Evolutionary conservation across 177 flowering plant genomes (phyloP).

Genomic region (Vitis hybrid): DNA sequence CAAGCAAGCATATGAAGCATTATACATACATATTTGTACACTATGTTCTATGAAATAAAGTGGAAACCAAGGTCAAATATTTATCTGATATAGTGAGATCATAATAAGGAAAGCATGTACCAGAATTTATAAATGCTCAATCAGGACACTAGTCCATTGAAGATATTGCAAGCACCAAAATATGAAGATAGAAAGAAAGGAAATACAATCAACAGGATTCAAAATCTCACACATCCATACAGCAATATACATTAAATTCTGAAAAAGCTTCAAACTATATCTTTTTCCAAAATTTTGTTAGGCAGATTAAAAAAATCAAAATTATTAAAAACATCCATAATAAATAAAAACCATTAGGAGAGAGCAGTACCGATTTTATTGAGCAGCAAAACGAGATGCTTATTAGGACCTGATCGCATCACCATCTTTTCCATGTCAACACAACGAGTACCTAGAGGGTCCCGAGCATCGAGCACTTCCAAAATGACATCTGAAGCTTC

Average conservation of each 20-base stretch:
- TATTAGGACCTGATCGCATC: conserved; percentile 66
- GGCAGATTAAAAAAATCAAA: background rate
- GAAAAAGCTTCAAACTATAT: background rate
- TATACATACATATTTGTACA: no score
- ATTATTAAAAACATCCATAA: background rate
- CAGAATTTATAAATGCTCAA: no score
- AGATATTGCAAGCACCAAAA: no score
- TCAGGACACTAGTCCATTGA: no score
- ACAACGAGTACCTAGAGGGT: conserved; percentile 96
- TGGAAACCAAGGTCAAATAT: background rate
- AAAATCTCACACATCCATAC: no score
- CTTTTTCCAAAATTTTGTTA: background rate
- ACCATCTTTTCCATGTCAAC: conserved; percentile 94
- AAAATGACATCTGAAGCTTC: conserved; percentile 95
- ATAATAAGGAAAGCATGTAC: no score
- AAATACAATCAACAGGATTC: no score
- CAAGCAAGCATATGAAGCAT: background rate
- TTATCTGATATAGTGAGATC: no score
- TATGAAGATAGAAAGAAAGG: no score
- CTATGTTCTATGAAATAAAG: no score
- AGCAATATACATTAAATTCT: no score
- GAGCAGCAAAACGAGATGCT: conserved; percentile 87
- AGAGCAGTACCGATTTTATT: conserved; percentile 81
- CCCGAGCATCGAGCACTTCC: conserved; percentile 98
- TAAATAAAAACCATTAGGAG: no score